These are phyloP conservation scores for Ascodesmis nigricans DNA, from an alignment of 495 filamentous ascomycete genomes.

Conservation along the genomic window DNA sequence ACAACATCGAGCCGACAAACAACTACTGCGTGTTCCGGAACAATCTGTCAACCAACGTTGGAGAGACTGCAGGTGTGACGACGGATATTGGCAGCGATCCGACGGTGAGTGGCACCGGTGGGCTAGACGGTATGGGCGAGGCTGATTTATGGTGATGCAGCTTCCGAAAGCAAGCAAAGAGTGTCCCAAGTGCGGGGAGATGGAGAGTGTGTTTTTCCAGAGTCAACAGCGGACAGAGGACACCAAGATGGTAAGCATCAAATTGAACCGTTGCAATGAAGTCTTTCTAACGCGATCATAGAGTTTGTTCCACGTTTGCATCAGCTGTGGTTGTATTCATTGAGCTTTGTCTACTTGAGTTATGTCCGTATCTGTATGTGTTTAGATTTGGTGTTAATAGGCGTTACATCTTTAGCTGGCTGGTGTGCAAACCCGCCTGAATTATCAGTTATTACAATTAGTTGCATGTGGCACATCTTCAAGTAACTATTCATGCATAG, in stretches of 20 bases:
- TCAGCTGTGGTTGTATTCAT: constrained; percentile 73
- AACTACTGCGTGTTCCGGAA: constrained; percentile 83
- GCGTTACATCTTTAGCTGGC: too few species aligned
- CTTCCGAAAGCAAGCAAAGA: constrained; percentile 63
- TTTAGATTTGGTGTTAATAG: too few species aligned
- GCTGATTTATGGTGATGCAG: not conserved
- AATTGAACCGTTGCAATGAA: not conserved
- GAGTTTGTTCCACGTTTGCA: constrained; percentile 90
- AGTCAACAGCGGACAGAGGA: constrained; percentile 89
- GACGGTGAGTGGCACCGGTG: constrained; percentile 53
- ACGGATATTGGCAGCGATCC: constrained; percentile 91
- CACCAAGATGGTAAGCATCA: constrained; percentile 75
- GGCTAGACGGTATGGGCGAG: constrained; percentile 7
- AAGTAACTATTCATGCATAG: too few species aligned
- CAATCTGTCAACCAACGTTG: constrained; percentile 64
- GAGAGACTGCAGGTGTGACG: constrained; percentile 90
- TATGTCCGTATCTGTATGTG: too few species aligned
- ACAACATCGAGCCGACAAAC: constrained; percentile 63
- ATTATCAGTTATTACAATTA: too few species aligned
- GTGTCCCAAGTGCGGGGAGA: constrained; percentile 65
- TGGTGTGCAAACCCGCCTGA: too few species aligned
- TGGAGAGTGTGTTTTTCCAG: constrained; percentile 91
- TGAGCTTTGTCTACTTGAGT: too few species aligned
- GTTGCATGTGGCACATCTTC: too few species aligned
- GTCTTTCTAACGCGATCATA: constrained; percentile 29